Base-by-base conservation (phyloP, 495 filamentous ascomycete genomes). In the Penicillium verhagenii region DNA sequence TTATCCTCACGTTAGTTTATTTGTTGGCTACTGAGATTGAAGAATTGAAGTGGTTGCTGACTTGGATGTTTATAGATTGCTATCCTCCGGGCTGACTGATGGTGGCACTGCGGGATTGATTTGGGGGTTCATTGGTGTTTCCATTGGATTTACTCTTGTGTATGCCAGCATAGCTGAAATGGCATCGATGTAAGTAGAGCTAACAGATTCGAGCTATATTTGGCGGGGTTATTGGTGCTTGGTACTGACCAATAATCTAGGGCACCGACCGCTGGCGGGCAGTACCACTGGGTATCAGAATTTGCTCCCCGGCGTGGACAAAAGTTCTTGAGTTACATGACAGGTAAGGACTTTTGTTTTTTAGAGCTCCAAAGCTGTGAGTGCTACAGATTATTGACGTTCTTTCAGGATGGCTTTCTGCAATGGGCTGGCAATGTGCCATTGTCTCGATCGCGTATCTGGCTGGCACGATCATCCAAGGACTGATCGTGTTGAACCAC, bases 281-380 rank as follows among this genome's bases (percentile, higher is more conserved):
- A 84, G 49, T 84, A 84, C 53, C 78, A 75, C 5, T 84, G 81
- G 79, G 79, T 82, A 31, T 76, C 78, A 2, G 74, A 79, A 1
- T 66, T 83, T 20, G 75, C 81, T 4, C 82, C 82, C 6, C 74
- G 72, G 10, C 29, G 62, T n/a, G 75, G 62, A 35, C 81, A 82
- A 52, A 83, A 81, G 49, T 81, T 82, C 37, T 65, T 84, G 9
- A 83, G 82, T 58, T 86, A 85, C 60, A 72, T 84, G 29, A 80
- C 81, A 43, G 82, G 82, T 73, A 68, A 6, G 47, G 10, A 9
- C 16, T 9, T n/a, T 4, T 39, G 18, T 16, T 8, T 31, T 20
- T 20, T 7, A 14, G 2, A 6, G 8, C 28, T 19, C n/a, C 9
- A 74, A 64, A 19, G 68, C 78, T 28, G 67, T 74, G 7, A 72